Evolutionary conservation across 768 basidiomycete genomes (phyloP).

Genomic region (Mycena filopes): DNA sequence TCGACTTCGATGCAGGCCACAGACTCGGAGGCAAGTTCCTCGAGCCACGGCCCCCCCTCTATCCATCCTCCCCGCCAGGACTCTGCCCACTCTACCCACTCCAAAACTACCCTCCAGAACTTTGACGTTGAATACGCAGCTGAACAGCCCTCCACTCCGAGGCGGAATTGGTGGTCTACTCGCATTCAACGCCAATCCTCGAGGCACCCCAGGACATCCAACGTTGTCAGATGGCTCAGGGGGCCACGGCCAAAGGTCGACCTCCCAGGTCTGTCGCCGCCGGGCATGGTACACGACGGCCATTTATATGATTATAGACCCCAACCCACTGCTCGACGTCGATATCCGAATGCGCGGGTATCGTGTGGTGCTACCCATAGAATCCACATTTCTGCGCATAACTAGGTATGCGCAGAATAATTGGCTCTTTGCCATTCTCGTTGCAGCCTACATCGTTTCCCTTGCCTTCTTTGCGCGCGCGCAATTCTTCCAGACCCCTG

Average conservation of each 20-base stretch:
- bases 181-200: conserved; percentile 34
- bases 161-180: conserved; percentile 32
- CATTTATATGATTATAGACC: conserved; percentile 50
- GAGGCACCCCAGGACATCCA: conserved; percentile 32
- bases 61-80: not conserved
- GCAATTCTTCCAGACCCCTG: conserved; percentile 77
- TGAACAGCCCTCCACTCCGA: conserved; percentile 13
- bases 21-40: conserved; percentile 27
- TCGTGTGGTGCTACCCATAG: conserved; percentile 58
- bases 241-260: conserved; percentile 71
- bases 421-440: conserved; percentile 67
- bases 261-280: conserved; percentile 52
- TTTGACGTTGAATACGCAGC: conserved; percentile 28
- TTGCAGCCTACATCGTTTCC: conserved; percentile 71
- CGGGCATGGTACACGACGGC: conserved; percentile 1
- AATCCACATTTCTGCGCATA: conserved; percentile 60
- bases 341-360: conserved; percentile 50
- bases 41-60: conserved; percentile 1
- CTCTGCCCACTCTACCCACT: not conserved
- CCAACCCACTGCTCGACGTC: conserved; percentile 64
- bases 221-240: conserved; percentile 52
- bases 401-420: conserved; percentile 64
- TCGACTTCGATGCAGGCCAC: conserved; percentile 15
- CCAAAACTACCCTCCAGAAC: conserved; percentile 19
- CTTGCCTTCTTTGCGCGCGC: conserved; percentile 79